These are phyloP conservation scores for Trypanosoma conorhini DNA, from an alignment of 208 protist species.

Conservation along the genomic window DNA sequence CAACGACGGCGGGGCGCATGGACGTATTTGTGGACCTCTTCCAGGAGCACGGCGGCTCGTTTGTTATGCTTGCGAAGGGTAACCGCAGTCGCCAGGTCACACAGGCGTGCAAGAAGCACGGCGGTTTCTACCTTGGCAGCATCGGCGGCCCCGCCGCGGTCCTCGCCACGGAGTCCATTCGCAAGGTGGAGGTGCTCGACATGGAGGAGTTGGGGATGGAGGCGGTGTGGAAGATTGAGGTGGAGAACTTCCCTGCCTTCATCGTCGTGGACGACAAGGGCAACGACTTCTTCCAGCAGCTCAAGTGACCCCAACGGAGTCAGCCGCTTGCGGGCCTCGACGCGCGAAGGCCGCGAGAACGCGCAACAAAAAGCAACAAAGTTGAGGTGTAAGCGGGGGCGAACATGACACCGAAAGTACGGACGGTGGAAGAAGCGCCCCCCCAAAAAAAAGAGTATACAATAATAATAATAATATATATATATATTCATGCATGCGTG, in stretches of 20 bases:
- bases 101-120: constrained; percentile 94
- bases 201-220: constrained; percentile 93
- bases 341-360: neutral
- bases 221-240: constrained; percentile 95
- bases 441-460: too few species aligned
- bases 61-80: constrained; percentile 97
- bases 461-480: too few species aligned
- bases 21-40: constrained; percentile 96
- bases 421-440: too few species aligned
- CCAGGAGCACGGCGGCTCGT: constrained; percentile 87
- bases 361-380: neutral
- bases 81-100: constrained; percentile 94
- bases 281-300: constrained; percentile 95
- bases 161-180: constrained; percentile 93
- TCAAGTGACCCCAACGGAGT: constrained; percentile 31
- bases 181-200: constrained; percentile 93
- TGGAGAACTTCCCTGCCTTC: constrained; percentile 97
- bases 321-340: neutral
- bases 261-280: constrained; percentile 98
- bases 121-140: constrained; percentile 97
- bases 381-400: neutral
- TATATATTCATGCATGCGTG: too few species aligned
- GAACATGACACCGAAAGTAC: too few species aligned
- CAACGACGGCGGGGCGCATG: constrained; percentile 97
- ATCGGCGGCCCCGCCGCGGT: constrained; percentile 96